Conservation (phyloP, 2,329 filamentous ascomycete genomes). For the Zasmidium angulare region DNA sequence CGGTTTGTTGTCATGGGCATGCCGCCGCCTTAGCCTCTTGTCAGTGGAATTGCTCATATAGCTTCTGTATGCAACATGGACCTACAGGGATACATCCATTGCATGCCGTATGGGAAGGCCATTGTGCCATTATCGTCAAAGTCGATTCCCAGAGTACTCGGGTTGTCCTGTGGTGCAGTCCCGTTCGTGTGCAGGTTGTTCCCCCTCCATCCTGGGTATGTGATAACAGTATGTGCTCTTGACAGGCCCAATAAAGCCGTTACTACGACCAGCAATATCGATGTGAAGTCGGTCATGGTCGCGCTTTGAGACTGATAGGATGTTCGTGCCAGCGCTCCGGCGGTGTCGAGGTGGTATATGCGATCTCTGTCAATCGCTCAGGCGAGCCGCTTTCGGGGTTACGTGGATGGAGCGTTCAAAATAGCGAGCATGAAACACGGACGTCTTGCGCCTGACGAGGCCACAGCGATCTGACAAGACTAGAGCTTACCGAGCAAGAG, state of each 20-base stretch:
- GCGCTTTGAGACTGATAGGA: neutral
- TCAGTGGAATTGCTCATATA: neutral
- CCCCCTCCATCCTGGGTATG: constrained; percentile 83
- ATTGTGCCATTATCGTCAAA: constrained; percentile 23
- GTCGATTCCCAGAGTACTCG: constrained; percentile 48
- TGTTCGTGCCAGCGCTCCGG: neutral
- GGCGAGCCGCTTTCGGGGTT: neutral
- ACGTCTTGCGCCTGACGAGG: neutral
- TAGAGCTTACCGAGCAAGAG: constrained; percentile 1
- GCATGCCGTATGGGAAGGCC: constrained; percentile 74
- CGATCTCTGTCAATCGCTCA: neutral
- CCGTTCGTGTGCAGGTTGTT: constrained; percentile 80
- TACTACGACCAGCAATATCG: constrained; percentile 4
- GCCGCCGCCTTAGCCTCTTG: constrained; percentile 68
- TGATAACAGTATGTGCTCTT: constrained; percentile 74
- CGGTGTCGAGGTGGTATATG: neutral
- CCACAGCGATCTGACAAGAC: neutral
- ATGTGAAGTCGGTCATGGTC: constrained; percentile 6
- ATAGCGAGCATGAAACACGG: neutral
- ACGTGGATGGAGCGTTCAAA: neutral
- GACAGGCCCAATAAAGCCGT: constrained; percentile 2
- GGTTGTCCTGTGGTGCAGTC: constrained; percentile 41
- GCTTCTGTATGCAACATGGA: constrained; percentile 19
- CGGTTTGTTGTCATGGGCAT: constrained; percentile 75
- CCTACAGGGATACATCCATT: constrained; percentile 94